Conservation (phyloP, 805 yeast genomes). For the Wickerhamiella azymoides region DNA sequence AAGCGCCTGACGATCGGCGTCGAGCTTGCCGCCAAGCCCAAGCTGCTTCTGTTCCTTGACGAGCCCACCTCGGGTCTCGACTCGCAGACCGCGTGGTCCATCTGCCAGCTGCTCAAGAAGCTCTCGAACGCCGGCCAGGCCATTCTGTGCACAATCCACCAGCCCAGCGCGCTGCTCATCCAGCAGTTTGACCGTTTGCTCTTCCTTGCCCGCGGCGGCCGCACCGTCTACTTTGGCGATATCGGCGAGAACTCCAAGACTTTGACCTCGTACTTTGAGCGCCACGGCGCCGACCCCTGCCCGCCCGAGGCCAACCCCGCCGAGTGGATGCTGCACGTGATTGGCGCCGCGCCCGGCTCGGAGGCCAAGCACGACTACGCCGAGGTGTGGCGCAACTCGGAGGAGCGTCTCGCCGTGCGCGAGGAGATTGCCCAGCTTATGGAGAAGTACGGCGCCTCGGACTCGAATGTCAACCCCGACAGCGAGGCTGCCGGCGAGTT, state of each 20-base stretch:
- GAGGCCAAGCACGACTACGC: constrained; percentile 44
- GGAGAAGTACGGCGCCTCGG: constrained; percentile 20
- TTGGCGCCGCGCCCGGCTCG: constrained; percentile 75
- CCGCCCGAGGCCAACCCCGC: constrained; percentile 53
- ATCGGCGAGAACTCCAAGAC: constrained; percentile 50
- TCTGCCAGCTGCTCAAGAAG: constrained; percentile 51
- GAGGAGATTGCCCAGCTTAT: constrained; percentile 26
- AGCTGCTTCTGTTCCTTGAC: constrained; percentile 45
- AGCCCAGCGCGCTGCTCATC: constrained; percentile 58
- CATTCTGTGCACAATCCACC: constrained; percentile 63
- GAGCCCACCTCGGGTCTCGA: constrained; percentile 68
- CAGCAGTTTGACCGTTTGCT: constrained; percentile 55
- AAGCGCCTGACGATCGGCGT: constrained; percentile 59
- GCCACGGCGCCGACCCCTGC: constrained; percentile 59
- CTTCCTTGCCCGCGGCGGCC: constrained; percentile 61
- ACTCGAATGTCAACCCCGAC: constrained; percentile 16
- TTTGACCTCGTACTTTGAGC: constrained; percentile 53
- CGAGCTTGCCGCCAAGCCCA: constrained; percentile 56
- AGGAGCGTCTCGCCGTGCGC: constrained; percentile 27
- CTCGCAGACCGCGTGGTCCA: constrained; percentile 51
- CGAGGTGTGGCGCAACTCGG: constrained; percentile 44
- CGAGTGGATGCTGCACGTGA: constrained; percentile 56
- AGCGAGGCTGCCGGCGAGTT: constrained; percentile 20
- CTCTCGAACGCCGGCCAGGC: constrained; percentile 63
- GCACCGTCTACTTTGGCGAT: constrained; percentile 72